phyloP scores from a whole-genome alignment of 345 rosid species.

The Eucalyptus camaldulensis region DNA sequence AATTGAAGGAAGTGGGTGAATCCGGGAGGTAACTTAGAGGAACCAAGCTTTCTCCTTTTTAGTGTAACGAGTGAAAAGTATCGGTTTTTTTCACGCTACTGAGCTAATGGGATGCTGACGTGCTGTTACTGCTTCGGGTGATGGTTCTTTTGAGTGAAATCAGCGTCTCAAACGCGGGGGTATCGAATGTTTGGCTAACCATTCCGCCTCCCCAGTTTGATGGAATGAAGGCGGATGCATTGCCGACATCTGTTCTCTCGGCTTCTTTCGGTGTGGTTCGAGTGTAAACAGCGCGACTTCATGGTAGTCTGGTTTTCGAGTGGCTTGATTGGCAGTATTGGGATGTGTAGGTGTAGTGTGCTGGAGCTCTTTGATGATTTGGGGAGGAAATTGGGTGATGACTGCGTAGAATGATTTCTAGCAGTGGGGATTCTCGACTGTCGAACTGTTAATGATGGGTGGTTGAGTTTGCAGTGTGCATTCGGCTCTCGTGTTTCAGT shows the following conservation, averaged over 20 bases:
- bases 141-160: not conserved
- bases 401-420: rapidly evolving
- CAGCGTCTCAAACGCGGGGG: not conserved
- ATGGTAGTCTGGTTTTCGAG: not conserved
- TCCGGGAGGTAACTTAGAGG: not conserved
- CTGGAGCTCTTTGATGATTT: not conserved
- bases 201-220: not conserved
- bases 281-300: not conserved
- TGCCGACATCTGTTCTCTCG: not conserved
- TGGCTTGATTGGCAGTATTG: not conserved
- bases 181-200: not conserved
- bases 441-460: not conserved
- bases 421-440: not conserved
- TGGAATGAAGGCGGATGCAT: not conserved
- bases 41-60: not conserved
- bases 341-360: not conserved
- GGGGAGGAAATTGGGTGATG: not conserved
- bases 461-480: not conserved
- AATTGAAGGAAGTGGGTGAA: not conserved
- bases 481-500: not conserved
- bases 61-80: not conserved
- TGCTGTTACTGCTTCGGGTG: not conserved
- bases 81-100: no score
- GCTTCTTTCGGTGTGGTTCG: not conserved
- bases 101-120: not conserved